Evolutionary conservation across 1,284 basidiomycete species (phyloP).

Genomic region (Singerocomus rubriflavus): DNA sequence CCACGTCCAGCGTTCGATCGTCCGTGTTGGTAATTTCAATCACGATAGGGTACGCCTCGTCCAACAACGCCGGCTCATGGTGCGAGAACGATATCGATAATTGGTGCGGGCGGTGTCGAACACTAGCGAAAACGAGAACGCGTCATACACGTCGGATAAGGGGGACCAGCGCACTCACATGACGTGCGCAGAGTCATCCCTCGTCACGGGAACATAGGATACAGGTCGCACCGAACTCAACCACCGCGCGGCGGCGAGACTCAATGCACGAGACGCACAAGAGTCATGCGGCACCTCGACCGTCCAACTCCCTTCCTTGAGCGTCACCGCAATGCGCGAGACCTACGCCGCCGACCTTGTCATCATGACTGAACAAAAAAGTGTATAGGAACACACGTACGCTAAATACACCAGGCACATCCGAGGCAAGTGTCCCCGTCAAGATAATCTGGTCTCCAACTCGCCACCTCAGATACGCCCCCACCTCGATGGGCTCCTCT

Average conservation of each 20-base stretch:
- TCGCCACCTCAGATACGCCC: conserved; percentile 54
- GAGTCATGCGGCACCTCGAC: conserved; percentile 58
- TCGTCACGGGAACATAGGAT: conserved; percentile 49
- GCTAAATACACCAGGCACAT: conserved; percentile 45
- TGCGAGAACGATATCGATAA: conserved; percentile 57
- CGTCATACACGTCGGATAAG: not conserved
- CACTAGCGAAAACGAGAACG: conserved; percentile 42
- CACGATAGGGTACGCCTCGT: conserved; percentile 71
- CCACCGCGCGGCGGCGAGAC: conserved; percentile 45
- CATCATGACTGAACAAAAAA: not conserved
- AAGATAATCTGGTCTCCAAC: conserved; percentile 52
- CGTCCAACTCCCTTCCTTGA: conserved; percentile 60
- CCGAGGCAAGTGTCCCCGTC: conserved; percentile 51
- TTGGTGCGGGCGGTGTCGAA: conserved; percentile 61
- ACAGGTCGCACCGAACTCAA: conserved; percentile 49
- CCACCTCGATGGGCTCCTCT: conserved; percentile 22
- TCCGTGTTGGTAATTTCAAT: conserved; percentile 70
- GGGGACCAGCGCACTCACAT: conserved; percentile 39
- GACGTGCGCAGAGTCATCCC: conserved; percentile 47
- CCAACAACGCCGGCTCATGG: conserved; percentile 66
- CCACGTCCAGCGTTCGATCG: conserved; percentile 60
- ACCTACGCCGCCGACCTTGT: conserved; percentile 40
- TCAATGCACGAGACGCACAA: conserved; percentile 34
- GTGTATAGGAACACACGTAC: conserved; percentile 31
- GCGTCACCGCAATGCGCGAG: conserved; percentile 45